Evolutionary conservation across 441 rosid species (phyloP), one percentile per base, ranked within the genome.

Genomic region (Euphorbia celastroides): DNA sequence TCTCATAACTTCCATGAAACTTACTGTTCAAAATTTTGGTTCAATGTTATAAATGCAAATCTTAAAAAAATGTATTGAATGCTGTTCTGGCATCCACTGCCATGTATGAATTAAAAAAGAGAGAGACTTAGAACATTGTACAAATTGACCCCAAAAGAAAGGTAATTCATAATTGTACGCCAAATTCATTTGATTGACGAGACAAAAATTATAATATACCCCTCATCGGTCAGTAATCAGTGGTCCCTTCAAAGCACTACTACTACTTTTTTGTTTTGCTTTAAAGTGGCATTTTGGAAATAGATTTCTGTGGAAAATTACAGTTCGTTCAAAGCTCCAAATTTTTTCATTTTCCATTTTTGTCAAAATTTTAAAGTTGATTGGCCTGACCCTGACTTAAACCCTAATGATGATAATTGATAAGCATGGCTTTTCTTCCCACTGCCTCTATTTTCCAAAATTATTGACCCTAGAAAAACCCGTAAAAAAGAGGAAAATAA

Each of bases 81-180:
- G 41, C 41, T 14, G 17, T 22, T 30, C 62, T 57, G 62, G 62
- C 41, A 57, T 57, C 62, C 62, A 28, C 41, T 16, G 16, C 50
- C 2, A 38, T 6, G 2, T 44, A 14, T 2, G n/a, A 1, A 44
- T 14, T 0, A 44, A 44, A 44, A 7, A 0, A 9, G 2, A 14
- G 13, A 14, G 2, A 44, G n/a, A 44, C 25, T 20, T 1, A 5
- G 3, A 16, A 22, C 13, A 20, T 52, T 9, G 52, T 14, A 8
- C 1, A 6, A 22, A 52, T 5, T 20, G 57, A 7, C 27, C 55
- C 55, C 25, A 52, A 52, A 52, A 22, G 26, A 52, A 17, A 1
- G 5, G 2, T 44, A 44, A 44, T 44, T 13, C 1, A 44, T 44
- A 44, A 44, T 44, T 11, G 44, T 38, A 38, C n/a, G 5, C n/a